These are phyloP conservation scores for Lolium perenne DNA, from an alignment of 176 grass and related monocot genomes.

Conservation along the genomic window DNA sequence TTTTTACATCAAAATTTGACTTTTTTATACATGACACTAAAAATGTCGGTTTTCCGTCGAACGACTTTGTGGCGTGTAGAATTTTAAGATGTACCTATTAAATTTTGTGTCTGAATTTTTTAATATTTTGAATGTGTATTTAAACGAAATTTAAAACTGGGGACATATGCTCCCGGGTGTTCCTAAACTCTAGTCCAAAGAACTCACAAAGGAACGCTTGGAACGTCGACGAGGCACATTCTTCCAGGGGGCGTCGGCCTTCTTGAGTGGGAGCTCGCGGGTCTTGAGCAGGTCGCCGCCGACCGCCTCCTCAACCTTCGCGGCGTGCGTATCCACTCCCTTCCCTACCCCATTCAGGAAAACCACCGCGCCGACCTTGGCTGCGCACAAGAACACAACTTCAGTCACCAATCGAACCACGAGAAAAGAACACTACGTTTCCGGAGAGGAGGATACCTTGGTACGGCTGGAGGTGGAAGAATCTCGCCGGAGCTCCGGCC, in stretches of 20 bases:
- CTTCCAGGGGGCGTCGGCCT: constrained; percentile 78
- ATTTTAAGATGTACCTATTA: too few relatives aligned
- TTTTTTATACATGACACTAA: too few relatives aligned
- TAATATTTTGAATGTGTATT: too few relatives aligned
- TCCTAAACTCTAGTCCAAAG: not conserved
- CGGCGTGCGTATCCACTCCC: constrained; percentile 58
- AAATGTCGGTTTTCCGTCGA: too few relatives aligned
- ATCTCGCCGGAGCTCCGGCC: constrained; percentile 41
- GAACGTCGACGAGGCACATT: constrained; percentile 40
- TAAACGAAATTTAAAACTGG: too few relatives aligned
- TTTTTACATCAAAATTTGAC: too few relatives aligned
- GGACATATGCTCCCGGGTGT: too few relatives aligned
- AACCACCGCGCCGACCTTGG: constrained; percentile 73
- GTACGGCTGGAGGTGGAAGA: constrained; percentile 42
- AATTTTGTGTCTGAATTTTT: too few relatives aligned
- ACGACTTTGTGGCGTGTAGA: too few relatives aligned
- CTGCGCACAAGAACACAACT: constrained; percentile 39
- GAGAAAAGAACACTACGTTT: not conserved
- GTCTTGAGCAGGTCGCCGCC: constrained; percentile 62
- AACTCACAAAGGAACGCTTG: not conserved
- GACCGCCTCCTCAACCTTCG: constrained; percentile 69
- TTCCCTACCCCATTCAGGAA: constrained; percentile 73
- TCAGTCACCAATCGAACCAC: constrained; percentile 15
- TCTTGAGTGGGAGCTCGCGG: constrained; percentile 67
- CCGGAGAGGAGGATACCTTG: constrained; percentile 41